Conservation (phyloP, 2,329 filamentous ascomycete genomes). For the Sclerotinia glacialis region DNA sequence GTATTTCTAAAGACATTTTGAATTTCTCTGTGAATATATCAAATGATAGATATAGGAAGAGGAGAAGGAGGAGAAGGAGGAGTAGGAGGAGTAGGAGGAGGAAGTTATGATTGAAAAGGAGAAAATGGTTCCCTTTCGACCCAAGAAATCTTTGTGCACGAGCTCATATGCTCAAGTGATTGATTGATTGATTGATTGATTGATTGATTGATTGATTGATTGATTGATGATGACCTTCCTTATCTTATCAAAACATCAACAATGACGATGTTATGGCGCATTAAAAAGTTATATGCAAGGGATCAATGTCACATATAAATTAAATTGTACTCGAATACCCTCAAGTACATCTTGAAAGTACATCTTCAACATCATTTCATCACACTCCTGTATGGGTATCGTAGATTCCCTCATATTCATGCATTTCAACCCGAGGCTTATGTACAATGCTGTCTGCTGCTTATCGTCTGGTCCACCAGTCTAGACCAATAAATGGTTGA, state of each 20-base stretch:
- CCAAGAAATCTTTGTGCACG: conserved; percentile 3
- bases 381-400: too few species aligned
- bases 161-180: neutral
- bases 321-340: too few species aligned
- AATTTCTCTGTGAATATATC: neutral
- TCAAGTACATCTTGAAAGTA: too few species aligned
- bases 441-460: too few species aligned
- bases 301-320: too few species aligned
- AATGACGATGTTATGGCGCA: conserved; percentile 7
- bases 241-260: conserved; percentile 2
- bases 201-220: neutral
- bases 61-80: neutral
- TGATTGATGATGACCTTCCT: neutral
- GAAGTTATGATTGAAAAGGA: neutral
- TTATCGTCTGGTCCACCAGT: too few species aligned
- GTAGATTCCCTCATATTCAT: too few species aligned
- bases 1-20: neutral
- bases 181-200: neutral
- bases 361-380: too few species aligned
- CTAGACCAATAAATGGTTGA: too few species aligned
- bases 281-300: neutral
- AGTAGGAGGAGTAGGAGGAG: neutral
- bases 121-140: neutral
- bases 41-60: neutral
- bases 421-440: too few species aligned